Base-by-base conservation (phyloP, 129 eudicot genomes). In the Helianthus tuberosus region DNA sequence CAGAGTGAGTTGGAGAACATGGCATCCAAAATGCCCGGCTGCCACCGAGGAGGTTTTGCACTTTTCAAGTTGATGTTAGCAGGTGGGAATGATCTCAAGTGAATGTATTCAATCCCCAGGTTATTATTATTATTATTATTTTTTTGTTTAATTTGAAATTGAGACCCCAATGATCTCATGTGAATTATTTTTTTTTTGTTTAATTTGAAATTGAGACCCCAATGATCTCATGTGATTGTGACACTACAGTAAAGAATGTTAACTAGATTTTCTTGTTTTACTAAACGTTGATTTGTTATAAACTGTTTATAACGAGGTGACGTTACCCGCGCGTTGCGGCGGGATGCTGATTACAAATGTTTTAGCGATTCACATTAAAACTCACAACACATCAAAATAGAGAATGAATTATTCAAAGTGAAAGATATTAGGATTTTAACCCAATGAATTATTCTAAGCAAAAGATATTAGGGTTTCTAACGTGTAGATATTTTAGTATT, bases 31-130 rank as follows among this genome's bases (percentile, higher is more conserved):
- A 95, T 95, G 99, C 96, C 97, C 44, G 99, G 99, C 62, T 95
- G 99, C 77, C 99, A 95, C 85, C 85, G 78, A 82, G 99, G 99
- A 77, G 99, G 97, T 53, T 85, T 81, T 78, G 96, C 90, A 62
- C 97, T 91, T 57, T 95, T 87, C 73, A 78, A 85, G 84, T 79
- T 86, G 69, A 90, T 90, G 98, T 55, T 84, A 49, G 82, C 84
- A 46, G 82, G 78, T 66, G 69, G 41, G 57, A 75, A 79, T 72
- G 73, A 64, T 25, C 23, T 69, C 39, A 43, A 71, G 51, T 77
- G 43, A 79, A 39, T 10, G 11, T 32, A 35, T 61, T 47, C 36
- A 61, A 73, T 32, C n/a, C 41, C 25, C 36, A 16, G 5, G 29
- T 46, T 36, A 7, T 27, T n/a, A n/a, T n/a, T n/a, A n/a, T 25